phyloP scores from a whole-genome alignment of 257 asterid genomes.

The Przewalskia tangutica region DNA sequence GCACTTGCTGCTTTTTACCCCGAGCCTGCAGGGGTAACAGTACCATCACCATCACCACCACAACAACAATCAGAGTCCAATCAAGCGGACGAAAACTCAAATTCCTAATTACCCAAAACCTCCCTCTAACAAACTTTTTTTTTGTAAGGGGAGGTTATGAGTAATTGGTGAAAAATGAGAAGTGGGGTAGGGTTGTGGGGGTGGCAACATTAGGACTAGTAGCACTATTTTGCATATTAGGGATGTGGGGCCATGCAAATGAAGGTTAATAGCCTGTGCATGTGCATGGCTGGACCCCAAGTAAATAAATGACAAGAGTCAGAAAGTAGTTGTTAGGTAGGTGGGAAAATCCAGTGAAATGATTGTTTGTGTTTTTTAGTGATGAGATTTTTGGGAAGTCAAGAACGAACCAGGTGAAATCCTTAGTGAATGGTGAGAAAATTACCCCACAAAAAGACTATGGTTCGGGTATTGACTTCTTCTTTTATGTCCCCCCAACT shows the following conservation, averaged over 20 bases:
- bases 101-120: slow-evolving; percentile 32
- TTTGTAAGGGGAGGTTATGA: slow-evolving; percentile 22
- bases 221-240: not conserved
- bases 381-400: slow-evolving; percentile 38
- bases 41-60: not conserved
- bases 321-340: slow-evolving; percentile 16
- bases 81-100: slow-evolving; percentile 19
- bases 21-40: not conserved
- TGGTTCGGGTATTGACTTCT: slow-evolving; percentile 99
- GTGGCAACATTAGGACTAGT: not conserved
- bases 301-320: slow-evolving; percentile 10
- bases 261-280: slow-evolving; percentile 1
- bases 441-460: slow-evolving; percentile 29
- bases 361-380: not conserved
- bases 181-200: too few relatives aligned
- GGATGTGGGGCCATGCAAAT: not conserved
- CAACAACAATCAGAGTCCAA: not conserved
- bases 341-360: slow-evolving; percentile 9
- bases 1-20: slow-evolving; percentile 23
- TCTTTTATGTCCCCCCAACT: not conserved
- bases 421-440: slow-evolving; percentile 43
- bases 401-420: slow-evolving; percentile 87
- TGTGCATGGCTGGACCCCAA: slow-evolving; percentile 1
- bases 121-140: slow-evolving; percentile 1
- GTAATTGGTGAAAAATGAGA: slow-evolving; percentile 17